phyloP scores from a whole-genome alignment of 139 green algal species.

The Marvania coccoides region DNA sequence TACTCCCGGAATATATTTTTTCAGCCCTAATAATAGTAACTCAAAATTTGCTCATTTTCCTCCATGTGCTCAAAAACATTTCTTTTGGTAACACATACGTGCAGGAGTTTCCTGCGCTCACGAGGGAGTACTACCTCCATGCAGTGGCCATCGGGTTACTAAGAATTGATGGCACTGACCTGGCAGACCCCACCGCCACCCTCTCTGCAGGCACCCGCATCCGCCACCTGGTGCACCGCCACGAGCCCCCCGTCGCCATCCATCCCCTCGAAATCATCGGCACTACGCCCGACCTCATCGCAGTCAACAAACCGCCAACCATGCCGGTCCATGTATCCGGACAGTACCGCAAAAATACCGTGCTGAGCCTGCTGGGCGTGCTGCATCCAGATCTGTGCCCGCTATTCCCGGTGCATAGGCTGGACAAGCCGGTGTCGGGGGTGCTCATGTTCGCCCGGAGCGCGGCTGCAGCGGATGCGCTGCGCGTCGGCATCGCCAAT shows the following conservation, averaged over 20 bases:
- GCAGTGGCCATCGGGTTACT: constrained; percentile 54
- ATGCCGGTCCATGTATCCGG: constrained; percentile 83
- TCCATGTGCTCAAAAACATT: neutral
- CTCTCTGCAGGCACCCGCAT: constrained; percentile 45
- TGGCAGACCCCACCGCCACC: neutral
- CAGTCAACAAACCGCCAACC: constrained; percentile 70
- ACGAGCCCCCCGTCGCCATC: constrained; percentile 73
- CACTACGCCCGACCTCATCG: constrained; percentile 46
- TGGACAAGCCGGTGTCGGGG: constrained; percentile 84
- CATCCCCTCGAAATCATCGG: constrained; percentile 35
- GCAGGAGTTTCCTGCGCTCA: constrained; percentile 63
- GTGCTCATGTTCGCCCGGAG: constrained; percentile 73
- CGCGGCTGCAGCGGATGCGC: constrained; percentile 40
- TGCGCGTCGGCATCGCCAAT: constrained; percentile 43
- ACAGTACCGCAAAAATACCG: constrained; percentile 92
- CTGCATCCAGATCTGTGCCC: constrained; percentile 45
- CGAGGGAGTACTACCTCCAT: constrained; percentile 50
- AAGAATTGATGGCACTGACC: constrained; percentile 42
- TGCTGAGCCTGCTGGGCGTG: constrained; percentile 66
- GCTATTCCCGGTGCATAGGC: constrained; percentile 60
- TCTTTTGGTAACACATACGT: neutral
- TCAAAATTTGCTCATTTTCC: neutral
- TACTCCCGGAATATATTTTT: neutral
- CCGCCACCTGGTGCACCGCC: constrained; percentile 73
- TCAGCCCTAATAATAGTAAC: neutral